Percentiles rank a stretch among this genome's conserved stretches.
phyloP scores from a whole-genome alignment of 2,329 filamentous ascomycete species.

The Elsinoe necatrix region DNA sequence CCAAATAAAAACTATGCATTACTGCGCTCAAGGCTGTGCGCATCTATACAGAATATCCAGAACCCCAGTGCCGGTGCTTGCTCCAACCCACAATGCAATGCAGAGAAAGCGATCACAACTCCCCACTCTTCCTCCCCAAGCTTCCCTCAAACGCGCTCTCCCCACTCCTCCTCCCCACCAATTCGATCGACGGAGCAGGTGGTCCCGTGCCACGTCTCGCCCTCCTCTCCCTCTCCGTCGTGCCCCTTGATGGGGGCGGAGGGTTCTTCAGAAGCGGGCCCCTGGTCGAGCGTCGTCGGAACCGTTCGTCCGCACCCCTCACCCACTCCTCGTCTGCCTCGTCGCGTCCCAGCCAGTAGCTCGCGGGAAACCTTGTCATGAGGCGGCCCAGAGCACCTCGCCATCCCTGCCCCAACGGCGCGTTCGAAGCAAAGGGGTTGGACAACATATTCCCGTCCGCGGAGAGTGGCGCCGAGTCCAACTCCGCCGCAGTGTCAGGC shows the following conservation, averaged over 20 bases:
- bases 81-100: not conserved
- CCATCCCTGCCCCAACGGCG: conserved; percentile 71
- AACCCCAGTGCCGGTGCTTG: not conserved
- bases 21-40: not conserved
- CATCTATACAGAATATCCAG: not conserved
- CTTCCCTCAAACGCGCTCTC: not conserved
- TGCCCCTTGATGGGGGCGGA: conserved; percentile 25
- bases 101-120: not conserved
- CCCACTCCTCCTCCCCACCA: conserved; percentile 3
- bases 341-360: conserved; percentile 70
- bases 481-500: conserved; percentile 34
- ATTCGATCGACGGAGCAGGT: conserved; percentile 29
- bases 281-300: conserved; percentile 37
- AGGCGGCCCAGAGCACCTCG: conserved; percentile 67
- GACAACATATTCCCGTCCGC: conserved; percentile 36
- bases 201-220: conserved; percentile 55
- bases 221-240: conserved; percentile 51
- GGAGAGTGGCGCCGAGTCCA: conserved; percentile 29
- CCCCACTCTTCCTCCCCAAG: not conserved
- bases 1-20: not conserved
- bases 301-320: conserved; percentile 52
- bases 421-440: conserved; percentile 61
- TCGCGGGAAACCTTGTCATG: conserved; percentile 64
- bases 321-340: conserved; percentile 59
- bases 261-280: conserved; percentile 25